These are phyloP conservation scores for Yamadazyma songkhlaensis DNA, from an alignment of 1,139 yeast species.

Conservation along the genomic window DNA sequence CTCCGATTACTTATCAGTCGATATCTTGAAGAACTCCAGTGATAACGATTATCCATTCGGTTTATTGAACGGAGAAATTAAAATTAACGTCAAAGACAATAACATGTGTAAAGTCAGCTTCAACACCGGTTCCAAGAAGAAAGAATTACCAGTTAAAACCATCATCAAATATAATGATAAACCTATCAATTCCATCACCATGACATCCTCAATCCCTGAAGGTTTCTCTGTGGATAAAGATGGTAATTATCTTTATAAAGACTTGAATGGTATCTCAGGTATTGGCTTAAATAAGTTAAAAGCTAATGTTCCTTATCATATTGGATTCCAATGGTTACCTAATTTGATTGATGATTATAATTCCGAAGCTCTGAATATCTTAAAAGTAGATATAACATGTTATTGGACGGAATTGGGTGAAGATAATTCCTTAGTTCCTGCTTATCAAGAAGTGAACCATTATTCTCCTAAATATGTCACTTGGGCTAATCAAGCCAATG, in stretches of 20 bases:
- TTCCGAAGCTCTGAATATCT: slow-evolving; percentile 27
- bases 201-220: slow-evolving; percentile 32
- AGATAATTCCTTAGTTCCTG: slow-evolving; percentile 55
- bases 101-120: slow-evolving; percentile 63
- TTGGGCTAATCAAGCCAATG: slow-evolving; percentile 65
- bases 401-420: slow-evolving; percentile 66
- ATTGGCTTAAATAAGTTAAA: slow-evolving; percentile 62
- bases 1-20: slow-evolving; percentile 45
- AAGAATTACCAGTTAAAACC: slow-evolving; percentile 56
- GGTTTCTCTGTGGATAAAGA: slow-evolving; percentile 50
- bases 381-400: slow-evolving; percentile 62
- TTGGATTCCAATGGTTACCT: slow-evolving; percentile 81
- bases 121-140: slow-evolving; percentile 21
- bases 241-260: slow-evolving; percentile 54
- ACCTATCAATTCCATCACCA: slow-evolving; percentile 8
- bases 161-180: slow-evolving; percentile 45
- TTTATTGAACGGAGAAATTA: slow-evolving; percentile 62
- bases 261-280: slow-evolving; percentile 59
- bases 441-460: slow-evolving; percentile 62
- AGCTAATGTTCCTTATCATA: slow-evolving; percentile 55
- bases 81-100: slow-evolving; percentile 57
- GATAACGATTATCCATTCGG: slow-evolving; percentile 54
- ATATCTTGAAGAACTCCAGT: slow-evolving; percentile 50
- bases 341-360: slow-evolving; percentile 48
- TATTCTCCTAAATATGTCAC: slow-evolving; percentile 64